Evolutionary conservation across 2,329 filamentous ascomycete genomes (phyloP).

Genomic region (Fusarium siculi): DNA sequence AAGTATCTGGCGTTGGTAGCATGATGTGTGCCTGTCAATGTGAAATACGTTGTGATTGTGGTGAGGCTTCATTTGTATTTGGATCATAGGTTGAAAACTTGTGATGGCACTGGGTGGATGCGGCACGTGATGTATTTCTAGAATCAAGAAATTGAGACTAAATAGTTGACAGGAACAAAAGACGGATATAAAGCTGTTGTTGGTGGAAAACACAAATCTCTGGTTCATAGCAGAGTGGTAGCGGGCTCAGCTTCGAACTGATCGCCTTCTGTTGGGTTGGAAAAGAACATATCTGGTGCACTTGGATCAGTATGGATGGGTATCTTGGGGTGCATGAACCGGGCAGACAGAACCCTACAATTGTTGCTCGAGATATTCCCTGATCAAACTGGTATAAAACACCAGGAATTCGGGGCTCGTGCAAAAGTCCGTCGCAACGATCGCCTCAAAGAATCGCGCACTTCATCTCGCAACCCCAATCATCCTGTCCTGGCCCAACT

Average conservation of each 20-base stretch:
- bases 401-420: neutral
- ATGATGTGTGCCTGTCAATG: slow-evolving; percentile 57
- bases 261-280: neutral
- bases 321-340: neutral
- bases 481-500: slow-evolving; percentile 53
- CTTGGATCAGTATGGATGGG: neutral
- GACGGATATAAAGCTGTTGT: neutral
- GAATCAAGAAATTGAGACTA: neutral
- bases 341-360: neutral
- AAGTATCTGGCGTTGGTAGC: slow-evolving; percentile 94
- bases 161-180: neutral
- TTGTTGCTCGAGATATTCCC: neutral
- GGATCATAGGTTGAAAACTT: slow-evolving; percentile 20
- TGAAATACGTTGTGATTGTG: slow-evolving; percentile 10
- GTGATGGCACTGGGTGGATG: slow-evolving; percentile 20
- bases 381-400: neutral
- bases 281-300: neutral
- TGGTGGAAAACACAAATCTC: neutral
- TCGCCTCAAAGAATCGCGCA: slow-evolving; percentile 49
- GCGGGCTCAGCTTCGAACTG: neutral
- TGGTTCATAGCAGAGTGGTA: neutral
- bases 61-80: slow-evolving; percentile 34
- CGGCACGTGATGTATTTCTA: slow-evolving; percentile 33
- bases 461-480: slow-evolving; percentile 52
- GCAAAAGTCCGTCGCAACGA: neutral